Base-by-base conservation (phyloP, 2,329 filamentous ascomycete genomes). In the Chalaropsis ovoidea region DNA sequence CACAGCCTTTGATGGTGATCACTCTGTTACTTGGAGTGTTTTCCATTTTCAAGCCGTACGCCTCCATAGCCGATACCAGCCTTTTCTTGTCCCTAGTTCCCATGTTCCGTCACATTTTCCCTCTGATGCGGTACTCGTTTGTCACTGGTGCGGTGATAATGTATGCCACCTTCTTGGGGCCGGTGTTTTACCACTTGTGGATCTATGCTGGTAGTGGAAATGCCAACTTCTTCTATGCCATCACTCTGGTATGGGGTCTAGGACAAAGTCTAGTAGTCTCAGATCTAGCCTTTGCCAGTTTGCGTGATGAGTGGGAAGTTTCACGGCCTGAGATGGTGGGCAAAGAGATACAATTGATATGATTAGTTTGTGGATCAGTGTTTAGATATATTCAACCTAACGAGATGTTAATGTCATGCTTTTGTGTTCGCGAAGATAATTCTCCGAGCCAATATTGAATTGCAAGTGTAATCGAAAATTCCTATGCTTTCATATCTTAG, bases 221-320 rank as follows among this genome's bases (percentile, higher is more conserved):
- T 72, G 94, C 94, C 67, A 99, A 99, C 74, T 99, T 99, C 78
- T 99, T 99, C 77, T 99, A 99, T 73, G 94, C 94, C 69, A 97
- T 99, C 71, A 99, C 94, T 0, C 78, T 99, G n/a, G 94, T 99
- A 0, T 99, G 94, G 94, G 95, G 90, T 73, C 75, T 99, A 27
- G 94, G 90, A 0, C 81, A 95, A 70, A 92, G 91, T 45, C 80
- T 99, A 68, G 78, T 99, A 39, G 83, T 97, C 6, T 90, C 89
- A 11, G 94, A 99, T 73, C 81, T 90, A 64, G 80, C 96, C 1
- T 97, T 95, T 76, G 91, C 94, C 0, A 85, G 92, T 5, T 78
- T 99, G 68, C 80, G 94, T 67, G 94, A 99, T 71, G 94, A 99
- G 75, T 91, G 91, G 86, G 94, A 99, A 75, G 83, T 90, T 4